A percentile compares a stretch with the other conserved stretches of the same genome.
Conservation (phyloP, 2,329 filamentous ascomycete genomes). For the Raffaelea albimanens region DNA sequence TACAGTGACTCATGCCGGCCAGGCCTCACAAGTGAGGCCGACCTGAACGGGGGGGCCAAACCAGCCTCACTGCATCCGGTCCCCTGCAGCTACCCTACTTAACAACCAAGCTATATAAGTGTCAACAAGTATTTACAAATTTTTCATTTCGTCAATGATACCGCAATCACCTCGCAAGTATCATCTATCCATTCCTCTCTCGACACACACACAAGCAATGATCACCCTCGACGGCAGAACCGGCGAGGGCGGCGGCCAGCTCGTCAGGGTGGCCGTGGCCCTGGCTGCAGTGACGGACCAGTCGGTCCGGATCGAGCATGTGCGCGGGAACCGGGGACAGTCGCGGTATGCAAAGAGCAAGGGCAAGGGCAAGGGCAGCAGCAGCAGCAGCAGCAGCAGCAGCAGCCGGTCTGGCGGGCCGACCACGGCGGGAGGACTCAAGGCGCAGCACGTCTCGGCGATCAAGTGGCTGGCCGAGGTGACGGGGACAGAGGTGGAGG, state of each 20-base stretch:
- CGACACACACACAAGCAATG: conserved; percentile 6
- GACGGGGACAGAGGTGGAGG: conserved; percentile 40
- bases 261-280: conserved; percentile 46
- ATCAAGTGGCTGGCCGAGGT: conserved; percentile 43
- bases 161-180: no score
- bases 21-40: no score
- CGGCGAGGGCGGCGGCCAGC: conserved; percentile 54
- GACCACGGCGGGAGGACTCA: conserved; percentile 36
- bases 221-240: conserved; percentile 46
- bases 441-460: conserved; percentile 49
- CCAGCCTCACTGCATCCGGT: no score
- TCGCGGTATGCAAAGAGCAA: no score
- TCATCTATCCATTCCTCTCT: background rate
- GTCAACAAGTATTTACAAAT: no score
- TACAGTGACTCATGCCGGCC: no score
- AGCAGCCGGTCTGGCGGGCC: no score
- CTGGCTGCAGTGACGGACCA: conserved; percentile 46
- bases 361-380: no score
- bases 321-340: conserved; percentile 44
- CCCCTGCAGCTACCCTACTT: no score
- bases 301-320: conserved; percentile 41
- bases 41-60: no score
- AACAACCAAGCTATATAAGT: no score
- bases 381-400: no score
- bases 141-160: background rate